Conservation (phyloP, 75 land plant genomes). For the Sequoia sempervirens region DNA sequence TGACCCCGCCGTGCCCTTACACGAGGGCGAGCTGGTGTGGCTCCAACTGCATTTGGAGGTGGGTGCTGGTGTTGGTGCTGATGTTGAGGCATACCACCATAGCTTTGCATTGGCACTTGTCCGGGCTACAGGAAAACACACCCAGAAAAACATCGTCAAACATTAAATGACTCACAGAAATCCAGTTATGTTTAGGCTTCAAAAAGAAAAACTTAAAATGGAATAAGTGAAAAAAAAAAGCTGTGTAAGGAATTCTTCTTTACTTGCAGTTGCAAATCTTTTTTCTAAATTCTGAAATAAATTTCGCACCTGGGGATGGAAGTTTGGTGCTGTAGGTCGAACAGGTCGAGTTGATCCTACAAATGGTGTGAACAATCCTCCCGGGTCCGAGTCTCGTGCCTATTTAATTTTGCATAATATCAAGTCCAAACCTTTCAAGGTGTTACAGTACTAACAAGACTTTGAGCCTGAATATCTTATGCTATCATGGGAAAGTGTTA, state of each 20-base stretch:
- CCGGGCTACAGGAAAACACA: background rate
- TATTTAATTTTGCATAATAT: background rate
- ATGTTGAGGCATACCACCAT: conserved; percentile 6
- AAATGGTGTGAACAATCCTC: background rate
- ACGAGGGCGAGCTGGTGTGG: conserved; percentile 30
- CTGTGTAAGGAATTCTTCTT: background rate
- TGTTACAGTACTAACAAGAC: background rate
- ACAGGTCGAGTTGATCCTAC: conserved; percentile 1
- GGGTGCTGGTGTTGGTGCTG: conserved; percentile 6
- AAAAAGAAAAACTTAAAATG: too few relatives aligned
- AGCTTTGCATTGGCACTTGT: conserved; percentile 13
- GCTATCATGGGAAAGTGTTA: background rate
- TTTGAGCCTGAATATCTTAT: background rate
- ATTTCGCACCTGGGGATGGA: conserved; percentile 1
- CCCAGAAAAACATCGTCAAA: background rate
- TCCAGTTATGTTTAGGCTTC: background rate
- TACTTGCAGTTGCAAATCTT: background rate
- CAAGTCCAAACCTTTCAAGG: background rate
- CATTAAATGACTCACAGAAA: background rate
- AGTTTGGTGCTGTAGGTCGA: conserved; percentile 6
- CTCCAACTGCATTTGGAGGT: conserved; percentile 8
- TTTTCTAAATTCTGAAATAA: background rate
- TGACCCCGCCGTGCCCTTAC: conserved; percentile 55
- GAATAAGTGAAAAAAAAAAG: too few relatives aligned
- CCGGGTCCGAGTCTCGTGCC: conserved; percentile 8